Base-by-base conservation (phyloP, 1,284 basidiomycete genomes). In the Amylostereum chailletii region DNA sequence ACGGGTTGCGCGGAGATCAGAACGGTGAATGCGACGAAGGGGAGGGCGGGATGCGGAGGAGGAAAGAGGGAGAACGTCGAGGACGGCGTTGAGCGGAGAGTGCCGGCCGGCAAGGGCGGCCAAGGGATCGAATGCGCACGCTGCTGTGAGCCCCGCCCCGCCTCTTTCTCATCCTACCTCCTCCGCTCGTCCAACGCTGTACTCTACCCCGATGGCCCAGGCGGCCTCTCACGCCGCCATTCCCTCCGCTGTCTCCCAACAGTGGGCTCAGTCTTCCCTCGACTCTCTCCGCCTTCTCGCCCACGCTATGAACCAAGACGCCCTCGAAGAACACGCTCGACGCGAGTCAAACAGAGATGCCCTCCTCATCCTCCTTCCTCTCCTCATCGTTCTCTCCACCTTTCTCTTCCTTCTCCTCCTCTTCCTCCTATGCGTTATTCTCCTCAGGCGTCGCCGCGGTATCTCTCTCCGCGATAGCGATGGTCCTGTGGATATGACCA, bases 401-500 rank as follows among this genome's bases (percentile, higher is more conserved):
- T 86, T 99, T 57, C 80, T 99, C 52, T 88, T 98, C 64, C 83
- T 98, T 42, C 81, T 96, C 52, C 76, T 96, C 44, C 74, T 94
- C 53, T 94, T 96, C 70, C 79, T 95, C 45, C 70, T 94, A 58
- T 93, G 89, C 59, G 81, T 94, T 50, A 75, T 96, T 59, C 75
- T 94, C 53, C 77, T 95, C 58, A 81, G 89, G 54, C 76, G 85
- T 53, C 79, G 88, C 53, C 78, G 88, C 48, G 86, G 89, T 47
- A 92, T 94, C 63, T 68, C 86, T 56, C 79, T 97, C 44, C 76
- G 79, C 45, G 95, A 98, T 71, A 76, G 76, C 55, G 92, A 94
- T 60, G 94, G 95, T 32, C 96, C 96, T 2, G 75, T 95, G 47
- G 94, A 99, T 69, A 83, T 99, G 71, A 88, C 83, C 58, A 79